Conservation (phyloP, 331 rosid species). For the Pyracantha coccinea region DNA sequence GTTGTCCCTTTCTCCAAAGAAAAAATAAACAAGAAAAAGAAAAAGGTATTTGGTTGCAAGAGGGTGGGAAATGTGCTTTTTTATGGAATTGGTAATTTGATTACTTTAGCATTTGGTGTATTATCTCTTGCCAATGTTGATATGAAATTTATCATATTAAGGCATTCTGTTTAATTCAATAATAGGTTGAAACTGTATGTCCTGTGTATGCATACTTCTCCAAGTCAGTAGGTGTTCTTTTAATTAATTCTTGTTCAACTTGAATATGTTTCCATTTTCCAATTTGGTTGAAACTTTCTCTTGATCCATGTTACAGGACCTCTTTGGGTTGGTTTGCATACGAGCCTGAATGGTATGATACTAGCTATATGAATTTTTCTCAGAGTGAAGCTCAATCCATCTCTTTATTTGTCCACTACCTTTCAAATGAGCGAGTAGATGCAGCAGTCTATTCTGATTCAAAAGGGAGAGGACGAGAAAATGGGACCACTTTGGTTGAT, state of each 20-base stretch:
- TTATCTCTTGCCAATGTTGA: neutral
- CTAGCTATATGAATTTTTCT: constrained; percentile 59
- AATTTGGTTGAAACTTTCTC: constrained; percentile 20
- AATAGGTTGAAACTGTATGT: neutral
- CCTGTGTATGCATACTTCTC: neutral
- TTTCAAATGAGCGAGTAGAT: constrained; percentile 66
- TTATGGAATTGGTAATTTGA: too few species aligned
- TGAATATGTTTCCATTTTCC: constrained; percentile 1
- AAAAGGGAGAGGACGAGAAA: constrained; percentile 71
- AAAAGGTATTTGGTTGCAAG: neutral
- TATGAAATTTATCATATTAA: neutral
- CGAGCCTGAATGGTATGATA: constrained; percentile 85
- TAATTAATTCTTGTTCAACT: constrained; percentile 6
- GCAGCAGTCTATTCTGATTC: constrained; percentile 39
- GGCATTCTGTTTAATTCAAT: neutral
- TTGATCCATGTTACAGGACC: constrained; percentile 54
- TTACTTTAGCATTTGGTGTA: neutral
- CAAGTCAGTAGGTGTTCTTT: constrained; percentile 4
- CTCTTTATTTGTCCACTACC: constrained; percentile 74
- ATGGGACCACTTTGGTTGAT: constrained; percentile 52
- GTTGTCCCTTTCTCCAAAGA: neutral
- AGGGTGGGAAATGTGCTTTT: neutral
- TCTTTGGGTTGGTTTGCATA: constrained; percentile 91
- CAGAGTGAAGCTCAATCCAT: constrained; percentile 96
- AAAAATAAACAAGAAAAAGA: neutral